Evolutionary conservation across 2,329 filamentous ascomycete species (phyloP).

Genomic region (Diplodia sapinea): DNA sequence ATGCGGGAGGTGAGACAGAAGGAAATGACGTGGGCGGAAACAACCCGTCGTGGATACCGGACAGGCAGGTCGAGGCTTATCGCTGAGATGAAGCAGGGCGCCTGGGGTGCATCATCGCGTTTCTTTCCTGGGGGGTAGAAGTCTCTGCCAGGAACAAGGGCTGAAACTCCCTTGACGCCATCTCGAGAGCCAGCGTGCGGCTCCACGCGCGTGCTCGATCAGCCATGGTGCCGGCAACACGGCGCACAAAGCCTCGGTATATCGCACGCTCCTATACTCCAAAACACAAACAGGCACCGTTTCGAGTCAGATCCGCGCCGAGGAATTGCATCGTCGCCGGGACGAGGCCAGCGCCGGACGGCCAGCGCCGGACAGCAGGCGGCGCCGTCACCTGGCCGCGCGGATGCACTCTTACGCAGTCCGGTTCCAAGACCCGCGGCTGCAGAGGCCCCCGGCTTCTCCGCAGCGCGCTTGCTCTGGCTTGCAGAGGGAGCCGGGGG

Average conservation of each 20-base stretch:
- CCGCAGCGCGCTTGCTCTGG: not conserved
- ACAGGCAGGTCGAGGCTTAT: no score
- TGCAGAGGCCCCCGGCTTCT: not conserved
- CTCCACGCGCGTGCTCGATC: not conserved
- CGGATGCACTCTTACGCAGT: not conserved
- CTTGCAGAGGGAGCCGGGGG: not conserved
- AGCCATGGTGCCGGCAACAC: not conserved
- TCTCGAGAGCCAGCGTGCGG: not conserved
- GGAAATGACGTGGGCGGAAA: not conserved
- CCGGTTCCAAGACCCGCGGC: not conserved
- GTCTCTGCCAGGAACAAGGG: not conserved
- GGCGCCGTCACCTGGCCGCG: not conserved
- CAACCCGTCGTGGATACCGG: not conserved
- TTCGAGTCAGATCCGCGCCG: conserved; percentile 9
- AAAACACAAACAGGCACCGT: not conserved
- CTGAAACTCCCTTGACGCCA: not conserved
- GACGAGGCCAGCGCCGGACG: no score
- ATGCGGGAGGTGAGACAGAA: not conserved
- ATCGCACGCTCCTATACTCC: conserved; percentile 4
- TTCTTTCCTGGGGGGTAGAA: no score
- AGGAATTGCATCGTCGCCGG: not conserved
- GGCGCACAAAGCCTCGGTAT: conserved; percentile 3
- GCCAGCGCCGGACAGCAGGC: not conserved
- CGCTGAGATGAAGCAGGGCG: not conserved
- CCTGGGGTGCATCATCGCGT: not conserved